phyloP scores from a whole-genome alignment of 1,284 basidiomycete genomes.

The Hymenochaete sp. region DNA sequence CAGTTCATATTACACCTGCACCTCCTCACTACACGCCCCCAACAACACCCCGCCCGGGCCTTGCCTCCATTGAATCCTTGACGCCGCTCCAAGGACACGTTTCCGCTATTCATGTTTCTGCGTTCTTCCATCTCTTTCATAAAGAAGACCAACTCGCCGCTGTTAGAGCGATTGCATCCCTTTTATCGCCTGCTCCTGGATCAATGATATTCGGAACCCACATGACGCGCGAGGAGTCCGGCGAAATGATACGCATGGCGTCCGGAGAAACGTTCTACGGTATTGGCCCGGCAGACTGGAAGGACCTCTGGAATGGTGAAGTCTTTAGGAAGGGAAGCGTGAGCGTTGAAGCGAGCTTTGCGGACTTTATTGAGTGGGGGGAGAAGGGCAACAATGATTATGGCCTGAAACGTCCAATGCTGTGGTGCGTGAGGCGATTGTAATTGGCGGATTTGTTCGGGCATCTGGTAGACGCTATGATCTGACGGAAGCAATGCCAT shows the following conservation, averaged over 20 bases:
- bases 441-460: too few species aligned
- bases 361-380: background rate
- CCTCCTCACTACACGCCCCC: constrained; percentile 18
- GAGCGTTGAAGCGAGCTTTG: constrained; percentile 25
- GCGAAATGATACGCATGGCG: constrained; percentile 11
- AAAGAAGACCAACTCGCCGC: constrained; percentile 27
- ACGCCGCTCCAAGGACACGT: constrained; percentile 28
- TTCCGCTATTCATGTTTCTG: constrained; percentile 26
- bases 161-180: constrained; percentile 26
- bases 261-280: constrained; percentile 21
- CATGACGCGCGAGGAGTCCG: constrained; percentile 20
- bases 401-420: background rate
- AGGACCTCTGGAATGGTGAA: constrained; percentile 34
- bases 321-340: constrained; percentile 33
- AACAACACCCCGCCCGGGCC: constrained; percentile 15
- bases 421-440: constrained; percentile 3
- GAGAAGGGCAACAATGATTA: background rate
- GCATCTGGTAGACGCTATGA: too few species aligned
- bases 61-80: constrained; percentile 26
- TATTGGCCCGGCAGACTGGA: constrained; percentile 34
- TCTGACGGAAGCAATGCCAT: too few species aligned
- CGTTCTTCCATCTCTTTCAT: constrained; percentile 33
- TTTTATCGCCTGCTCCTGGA: constrained; percentile 30
- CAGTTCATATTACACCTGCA: constrained; percentile 21
- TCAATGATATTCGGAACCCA: constrained; percentile 33